Conservation (phyloP, 2,329 filamentous ascomycete genomes). For the Fusarium sp. region DNA sequence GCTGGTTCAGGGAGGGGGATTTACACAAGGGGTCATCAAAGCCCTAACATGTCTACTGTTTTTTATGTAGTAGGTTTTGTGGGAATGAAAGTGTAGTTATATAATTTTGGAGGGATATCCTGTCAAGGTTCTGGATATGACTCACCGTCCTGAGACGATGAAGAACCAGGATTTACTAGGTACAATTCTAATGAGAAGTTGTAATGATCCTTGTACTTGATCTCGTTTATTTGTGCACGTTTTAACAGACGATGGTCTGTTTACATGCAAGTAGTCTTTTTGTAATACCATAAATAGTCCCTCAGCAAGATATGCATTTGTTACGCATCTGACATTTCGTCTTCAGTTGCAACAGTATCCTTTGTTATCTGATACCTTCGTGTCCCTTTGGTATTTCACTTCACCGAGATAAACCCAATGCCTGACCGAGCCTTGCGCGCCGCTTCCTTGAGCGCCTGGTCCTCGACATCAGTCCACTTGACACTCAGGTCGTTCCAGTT, state of each 20-base stretch:
- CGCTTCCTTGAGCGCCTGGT: conserved; percentile 69
- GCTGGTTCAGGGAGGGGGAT: conserved; percentile 24
- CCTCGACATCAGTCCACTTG: conserved; percentile 74
- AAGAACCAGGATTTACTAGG: conserved; percentile 2
- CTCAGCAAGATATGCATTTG: neutral
- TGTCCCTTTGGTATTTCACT: conserved; percentile 52
- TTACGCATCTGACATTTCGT: neutral
- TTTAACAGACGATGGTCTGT: neutral
- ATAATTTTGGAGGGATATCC: conserved; percentile 16
- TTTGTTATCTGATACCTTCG: neutral
- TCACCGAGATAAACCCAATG: conserved; percentile 72
- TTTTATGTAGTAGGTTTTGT: conserved; percentile 3
- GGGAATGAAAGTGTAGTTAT: conserved; percentile 17
- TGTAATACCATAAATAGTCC: neutral
- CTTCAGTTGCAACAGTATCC: neutral
- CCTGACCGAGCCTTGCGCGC: conserved; percentile 67
- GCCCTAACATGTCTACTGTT: conserved; percentile 22
- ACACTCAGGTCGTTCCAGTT: conserved; percentile 75
- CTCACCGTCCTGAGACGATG: conserved; percentile 1
- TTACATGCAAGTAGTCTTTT: neutral
- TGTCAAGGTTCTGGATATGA: conserved; percentile 5
- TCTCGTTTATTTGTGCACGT: neutral
- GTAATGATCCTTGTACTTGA: conserved; percentile 34
- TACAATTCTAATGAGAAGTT: conserved; percentile 32
- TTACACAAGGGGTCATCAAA: conserved; percentile 7